Evolutionary conservation across 495 filamentous ascomycete genomes (phyloP).

Genomic region (Aspergillus leporis): DNA sequence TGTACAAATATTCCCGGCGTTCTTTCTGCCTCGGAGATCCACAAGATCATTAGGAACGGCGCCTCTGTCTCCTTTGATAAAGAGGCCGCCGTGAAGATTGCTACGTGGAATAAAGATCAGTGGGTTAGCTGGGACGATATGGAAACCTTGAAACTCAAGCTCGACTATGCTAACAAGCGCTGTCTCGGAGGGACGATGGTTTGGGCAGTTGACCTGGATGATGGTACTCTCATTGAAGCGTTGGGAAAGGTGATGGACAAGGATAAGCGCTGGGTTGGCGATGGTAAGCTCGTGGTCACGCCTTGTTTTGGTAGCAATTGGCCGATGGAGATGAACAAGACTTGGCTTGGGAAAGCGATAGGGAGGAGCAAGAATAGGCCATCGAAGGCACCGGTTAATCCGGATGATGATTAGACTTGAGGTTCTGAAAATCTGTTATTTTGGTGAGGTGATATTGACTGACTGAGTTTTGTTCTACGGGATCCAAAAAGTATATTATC

Average conservation of each 20-base stretch:
- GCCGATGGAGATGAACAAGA: not conserved
- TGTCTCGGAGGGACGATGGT: constrained; percentile 31
- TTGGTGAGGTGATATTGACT: no score
- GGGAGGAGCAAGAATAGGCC: not conserved
- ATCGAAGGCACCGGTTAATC: no score
- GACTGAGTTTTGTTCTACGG: no score
- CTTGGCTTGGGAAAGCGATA: not conserved
- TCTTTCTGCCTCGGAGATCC: constrained; percentile 24
- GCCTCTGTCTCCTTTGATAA: constrained; percentile 10
- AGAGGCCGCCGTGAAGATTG: constrained; percentile 32
- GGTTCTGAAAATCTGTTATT: no score
- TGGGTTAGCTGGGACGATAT: constrained; percentile 52
- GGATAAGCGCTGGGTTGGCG: not conserved
- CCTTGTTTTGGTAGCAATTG: not conserved
- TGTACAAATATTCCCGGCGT: constrained; percentile 35
- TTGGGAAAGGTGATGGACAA: constrained; percentile 13
- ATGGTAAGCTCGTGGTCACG: not conserved
- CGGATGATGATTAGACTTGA: no score
- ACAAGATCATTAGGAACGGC: constrained; percentile 8
- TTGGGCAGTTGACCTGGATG: constrained; percentile 26
- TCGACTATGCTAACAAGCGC: constrained; percentile 36
- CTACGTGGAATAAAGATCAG: constrained; percentile 41
- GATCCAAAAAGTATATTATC: no score
- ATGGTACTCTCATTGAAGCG: constrained; percentile 10
- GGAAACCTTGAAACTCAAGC: constrained; percentile 41